Base-by-base conservation (phyloP, 2,329 filamentous ascomycete species). In the Pseudogymnoascus sp. region DNA sequence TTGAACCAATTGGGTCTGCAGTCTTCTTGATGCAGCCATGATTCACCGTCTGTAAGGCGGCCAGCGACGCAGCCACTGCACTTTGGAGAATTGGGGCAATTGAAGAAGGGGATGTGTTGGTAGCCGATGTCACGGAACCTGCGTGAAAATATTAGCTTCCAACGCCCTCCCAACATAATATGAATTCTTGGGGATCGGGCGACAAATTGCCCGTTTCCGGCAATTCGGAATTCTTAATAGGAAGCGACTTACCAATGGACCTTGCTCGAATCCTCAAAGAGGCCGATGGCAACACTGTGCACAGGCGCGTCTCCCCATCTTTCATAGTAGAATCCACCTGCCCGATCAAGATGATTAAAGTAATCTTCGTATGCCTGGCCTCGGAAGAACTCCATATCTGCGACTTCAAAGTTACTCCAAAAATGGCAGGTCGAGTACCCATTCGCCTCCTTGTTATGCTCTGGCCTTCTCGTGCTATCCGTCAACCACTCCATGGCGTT, bases 81-180 rank as follows among this genome's bases (percentile, higher is more conserved):
- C 75, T 97, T 97, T 59, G 90, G 89, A 60, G 89, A 96, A 77
- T 96, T 97, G 65, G 94, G 94, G 73, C 94, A 99, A 78, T 99
- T 99, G 82, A 96, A 96, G 78, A 96, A 99, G 52, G 94, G 94
- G 61, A 97, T 92, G 70, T 99, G 94, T 71, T 97, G 92, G 77
- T 99, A 99, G 63, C 94, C 94, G 68, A 99, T 97, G 73, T 99
- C 94, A 61, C 93, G 92, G 87, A 99, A 99, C 92, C 92, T 96
- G 33, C 13, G 33, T 25, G 29, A 40, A 15, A 12, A 27, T 59
- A 35, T 31, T 27, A 61, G 37, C 59, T 58, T 60, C 5, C 25
- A 33, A 33, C 3, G 9, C 9, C 27, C 18, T 12, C 8, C 3
- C 13, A 31, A 25, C 40, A 29, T 31, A n/a, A 55, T 42, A 63